These are phyloP conservation scores for Pochonia chlamydosporia DNA, from an alignment of 2,329 filamentous ascomycete genomes.

Conservation along the genomic window DNA sequence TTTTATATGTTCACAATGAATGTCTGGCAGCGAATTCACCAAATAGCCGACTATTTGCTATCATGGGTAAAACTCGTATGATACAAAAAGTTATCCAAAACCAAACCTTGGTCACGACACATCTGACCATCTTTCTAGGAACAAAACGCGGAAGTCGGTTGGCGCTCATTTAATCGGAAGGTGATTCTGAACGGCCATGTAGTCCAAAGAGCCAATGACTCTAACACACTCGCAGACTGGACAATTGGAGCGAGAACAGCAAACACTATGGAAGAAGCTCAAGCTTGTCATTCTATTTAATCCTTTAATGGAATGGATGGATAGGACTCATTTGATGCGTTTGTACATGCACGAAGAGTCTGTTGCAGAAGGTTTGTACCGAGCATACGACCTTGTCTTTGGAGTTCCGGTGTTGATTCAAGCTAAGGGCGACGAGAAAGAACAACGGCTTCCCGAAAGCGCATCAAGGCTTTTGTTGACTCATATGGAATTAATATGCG, in stretches of 20 bases:
- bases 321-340: constrained; percentile 29
- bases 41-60: not conserved
- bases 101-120: too few species aligned
- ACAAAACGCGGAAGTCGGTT: constrained; percentile 1
- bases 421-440: constrained; percentile 19
- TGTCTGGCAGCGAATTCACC: not conserved
- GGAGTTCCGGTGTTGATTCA: too few species aligned
- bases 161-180: constrained; percentile 8
- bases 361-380: constrained; percentile 19
- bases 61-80: not conserved
- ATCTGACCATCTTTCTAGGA: too few species aligned
- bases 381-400: not conserved
- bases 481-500: constrained; percentile 30
- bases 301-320: constrained; percentile 32
- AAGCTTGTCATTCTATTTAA: constrained; percentile 36
- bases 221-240: too few species aligned
- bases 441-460: constrained; percentile 20
- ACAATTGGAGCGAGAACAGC: constrained; percentile 29
- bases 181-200: too few species aligned
- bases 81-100: too few species aligned
- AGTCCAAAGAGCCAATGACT: too few species aligned
- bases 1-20: too few species aligned
- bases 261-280: constrained; percentile 32
- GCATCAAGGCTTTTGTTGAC: constrained; percentile 31
- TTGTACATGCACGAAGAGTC: constrained; percentile 30